Conservation (phyloP, 495 filamentous ascomycete species). For the Talaromyces nanjingensis region DNA sequence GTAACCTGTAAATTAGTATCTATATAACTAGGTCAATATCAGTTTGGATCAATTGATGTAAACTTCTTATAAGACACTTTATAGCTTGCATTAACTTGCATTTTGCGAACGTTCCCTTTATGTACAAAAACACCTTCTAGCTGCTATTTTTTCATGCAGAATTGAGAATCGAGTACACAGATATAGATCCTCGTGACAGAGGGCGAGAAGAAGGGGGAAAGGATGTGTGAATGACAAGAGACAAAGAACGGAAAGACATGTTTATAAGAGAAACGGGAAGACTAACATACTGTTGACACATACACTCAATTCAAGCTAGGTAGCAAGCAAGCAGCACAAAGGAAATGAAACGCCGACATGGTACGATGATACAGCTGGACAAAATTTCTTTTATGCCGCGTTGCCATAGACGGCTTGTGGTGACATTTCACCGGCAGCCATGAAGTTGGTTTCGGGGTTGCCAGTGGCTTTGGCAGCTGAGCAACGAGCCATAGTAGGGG, state of each 20-base stretch:
- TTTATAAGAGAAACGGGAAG: constrained; percentile 21
- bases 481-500: constrained; percentile 94
- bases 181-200: not conserved
- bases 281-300: constrained; percentile 38
- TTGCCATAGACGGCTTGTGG: constrained; percentile 41
- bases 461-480: constrained; percentile 70
- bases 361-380: constrained; percentile 13
- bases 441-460: constrained; percentile 72
- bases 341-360: constrained; percentile 19
- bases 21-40: not conserved
- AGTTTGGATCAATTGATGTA: not conserved
- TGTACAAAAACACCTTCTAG: constrained; percentile 4
- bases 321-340: constrained; percentile 22
- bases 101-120: constrained; percentile 3
- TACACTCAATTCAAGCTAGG: constrained; percentile 6
- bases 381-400: constrained; percentile 9
- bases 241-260: constrained; percentile 11
- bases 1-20: constrained; percentile 12
- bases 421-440: constrained; percentile 67
- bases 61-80: not conserved
- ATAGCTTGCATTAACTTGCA: not conserved
- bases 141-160: constrained; percentile 7
- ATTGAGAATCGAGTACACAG: constrained; percentile 1
- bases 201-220: constrained; percentile 13
- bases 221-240: constrained; percentile 10